Evolutionary conservation across 176 grass and related monocot species (phyloP).

Genomic region (Triticum aestivum): IWGSC_CS_RefSeq_v2.1 NC_057803.1:638233094-638233593

Average conservation of each 20-base stretch:
- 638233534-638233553: background rate
- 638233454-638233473: constrained; percentile 65
- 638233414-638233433: constrained; percentile 89
- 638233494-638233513: constrained; percentile 83
- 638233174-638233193: background rate
- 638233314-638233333: constrained; percentile 72
- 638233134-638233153: background rate
- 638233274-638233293: background rate
- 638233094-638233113: background rate
- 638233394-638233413: constrained; percentile 76
- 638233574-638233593: background rate
- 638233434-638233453: constrained; percentile 71
- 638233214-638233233: background rate
- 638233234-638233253: background rate
- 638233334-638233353: constrained; percentile 65
- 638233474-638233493: constrained; percentile 76
- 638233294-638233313: constrained; percentile 38
- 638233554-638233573: background rate
- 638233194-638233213: background rate
- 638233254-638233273: background rate
- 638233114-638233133: background rate
- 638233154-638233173: background rate
- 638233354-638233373: constrained; percentile 52
- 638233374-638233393: constrained; percentile 67
- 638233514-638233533: background rate